Base-by-base conservation (phyloP, 208 protist genomes). In the Leishmania turanica region DNA sequence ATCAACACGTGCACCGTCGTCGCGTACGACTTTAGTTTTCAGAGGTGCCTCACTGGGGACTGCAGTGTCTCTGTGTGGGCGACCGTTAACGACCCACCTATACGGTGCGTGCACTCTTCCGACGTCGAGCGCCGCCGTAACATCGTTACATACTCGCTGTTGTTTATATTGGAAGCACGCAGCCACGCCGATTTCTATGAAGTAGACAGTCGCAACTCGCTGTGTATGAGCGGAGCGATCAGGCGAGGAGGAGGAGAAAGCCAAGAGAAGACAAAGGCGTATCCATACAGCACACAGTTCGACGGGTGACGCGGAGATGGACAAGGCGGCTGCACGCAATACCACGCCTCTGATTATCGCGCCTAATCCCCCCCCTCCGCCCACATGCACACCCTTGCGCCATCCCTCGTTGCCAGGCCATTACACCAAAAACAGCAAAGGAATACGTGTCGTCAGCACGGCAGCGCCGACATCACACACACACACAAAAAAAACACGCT, bases 221-320 rank as follows among this genome's bases (percentile, higher is more conserved):
- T 4, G 72, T 76, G 72, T 62, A 71, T 56, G n/a, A 42, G n/a
- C 37, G 69, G 45, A n/a, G 72, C 77, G 40, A 65, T 42, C 47
- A n/a, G 19, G 37, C 11, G 40, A 64, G 54, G 54, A 54, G 47
- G 42, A 56, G 47, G 40, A 68, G 47, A 75, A 62, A 27, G 27
- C 1, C 37, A 68, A 64, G 31, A 49, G n/a, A 64, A 82, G 47
- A n/a, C 31, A 34, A 74, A 45, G 45, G 58, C 37, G 15, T 27
- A 74, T 54, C 27, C 11, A 51, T 19, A 34, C 45, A 54, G 45
- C 69, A 51, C 69, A 53, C 45, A 53, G 5, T 9, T 45, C 45
- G 69, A 54, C 27, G 13, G 24, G 47, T 13, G 24, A 51, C 3
- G 17, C 42, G 47, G 69, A 51, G 40, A 34, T 73, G 69, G 11